phyloP scores from a whole-genome alignment of 1,284 basidiomycete genomes.

The Ganoderma sinense region DNA sequence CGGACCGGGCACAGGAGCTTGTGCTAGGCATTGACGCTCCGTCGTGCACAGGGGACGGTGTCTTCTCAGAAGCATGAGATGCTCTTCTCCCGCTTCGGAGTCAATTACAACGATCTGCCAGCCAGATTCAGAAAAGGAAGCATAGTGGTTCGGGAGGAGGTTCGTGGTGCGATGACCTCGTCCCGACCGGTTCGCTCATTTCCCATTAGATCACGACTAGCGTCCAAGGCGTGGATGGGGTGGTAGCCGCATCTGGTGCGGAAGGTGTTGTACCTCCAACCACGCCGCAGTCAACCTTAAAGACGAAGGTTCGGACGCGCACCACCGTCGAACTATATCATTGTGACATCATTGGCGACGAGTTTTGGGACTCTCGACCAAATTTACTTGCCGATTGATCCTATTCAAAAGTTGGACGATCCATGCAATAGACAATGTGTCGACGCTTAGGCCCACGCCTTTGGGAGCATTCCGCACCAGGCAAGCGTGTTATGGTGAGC shows the following conservation, averaged over 20 bases:
- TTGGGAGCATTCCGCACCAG: not conserved
- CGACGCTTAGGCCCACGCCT: not conserved
- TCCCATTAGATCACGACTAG: constrained; percentile 4
- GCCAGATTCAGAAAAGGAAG: constrained; percentile 89
- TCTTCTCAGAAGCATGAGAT: constrained; percentile 94
- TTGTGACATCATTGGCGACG: constrained; percentile 85
- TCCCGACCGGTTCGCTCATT: not conserved
- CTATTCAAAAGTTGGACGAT: not conserved
- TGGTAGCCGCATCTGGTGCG: not conserved
- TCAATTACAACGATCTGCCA: constrained; percentile 89
- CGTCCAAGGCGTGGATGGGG: not conserved
- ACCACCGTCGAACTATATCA: constrained; percentile 68
- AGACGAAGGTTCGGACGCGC: constrained; percentile 44
- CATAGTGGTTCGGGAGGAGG: constrained; percentile 75
- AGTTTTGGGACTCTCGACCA: constrained; percentile 75
- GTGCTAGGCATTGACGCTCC: not conserved
- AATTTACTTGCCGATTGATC: constrained; percentile 47
- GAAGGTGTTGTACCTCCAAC: not conserved
- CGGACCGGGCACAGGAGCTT: not conserved
- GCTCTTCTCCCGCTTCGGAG: constrained; percentile 79
- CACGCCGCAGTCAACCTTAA: constrained; percentile 15
- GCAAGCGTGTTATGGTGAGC: not conserved
- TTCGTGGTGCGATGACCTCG: constrained; percentile 2
- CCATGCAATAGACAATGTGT: not conserved
- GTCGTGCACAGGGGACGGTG: constrained; percentile 73